These are phyloP conservation scores for Apophysomyces ossiformis DNA, from an alignment of 371 early-diverging fungal species.

Conservation along the genomic window DNA sequence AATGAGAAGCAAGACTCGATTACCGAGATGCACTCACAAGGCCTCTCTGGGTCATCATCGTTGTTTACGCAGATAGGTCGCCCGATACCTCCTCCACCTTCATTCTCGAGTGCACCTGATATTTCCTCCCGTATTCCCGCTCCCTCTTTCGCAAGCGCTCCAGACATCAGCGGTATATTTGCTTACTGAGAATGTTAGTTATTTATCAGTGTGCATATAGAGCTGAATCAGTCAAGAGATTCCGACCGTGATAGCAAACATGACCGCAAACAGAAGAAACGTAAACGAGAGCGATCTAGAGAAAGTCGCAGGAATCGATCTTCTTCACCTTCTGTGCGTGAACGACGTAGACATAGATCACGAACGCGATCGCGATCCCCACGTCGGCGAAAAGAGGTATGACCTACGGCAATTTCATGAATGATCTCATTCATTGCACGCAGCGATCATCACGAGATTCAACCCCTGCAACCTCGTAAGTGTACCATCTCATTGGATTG, in stretches of 20 bases:
- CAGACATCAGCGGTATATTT: slow-evolving; percentile 27
- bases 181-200: background rate
- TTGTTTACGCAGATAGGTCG: background rate
- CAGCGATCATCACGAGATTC: background rate
- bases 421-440: background rate
- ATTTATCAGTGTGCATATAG: background rate
- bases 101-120: slow-evolving; percentile 34
- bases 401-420: too few relatives aligned
- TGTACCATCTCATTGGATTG: background rate
- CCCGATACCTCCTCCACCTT: slow-evolving; percentile 26
- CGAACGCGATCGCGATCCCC: slow-evolving; percentile 25
- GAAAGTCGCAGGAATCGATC: slow-evolving; percentile 7
- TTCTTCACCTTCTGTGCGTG: slow-evolving; percentile 6
- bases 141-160: slow-evolving; percentile 45
- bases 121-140: slow-evolving; percentile 12
- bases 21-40: background rate
- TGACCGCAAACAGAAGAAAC: slow-evolving; percentile 18
- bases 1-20: slow-evolving; percentile 2
- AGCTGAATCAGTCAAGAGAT: slow-evolving; percentile 2
- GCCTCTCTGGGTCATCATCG: background rate
- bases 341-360: slow-evolving; percentile 19
- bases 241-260: slow-evolving; percentile 8
- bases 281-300: slow-evolving; percentile 18
- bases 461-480: background rate
- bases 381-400: slow-evolving; percentile 14